phyloP scores from a whole-genome alignment of 495 filamentous ascomycete species.

The Neurospora sp. region DNA sequence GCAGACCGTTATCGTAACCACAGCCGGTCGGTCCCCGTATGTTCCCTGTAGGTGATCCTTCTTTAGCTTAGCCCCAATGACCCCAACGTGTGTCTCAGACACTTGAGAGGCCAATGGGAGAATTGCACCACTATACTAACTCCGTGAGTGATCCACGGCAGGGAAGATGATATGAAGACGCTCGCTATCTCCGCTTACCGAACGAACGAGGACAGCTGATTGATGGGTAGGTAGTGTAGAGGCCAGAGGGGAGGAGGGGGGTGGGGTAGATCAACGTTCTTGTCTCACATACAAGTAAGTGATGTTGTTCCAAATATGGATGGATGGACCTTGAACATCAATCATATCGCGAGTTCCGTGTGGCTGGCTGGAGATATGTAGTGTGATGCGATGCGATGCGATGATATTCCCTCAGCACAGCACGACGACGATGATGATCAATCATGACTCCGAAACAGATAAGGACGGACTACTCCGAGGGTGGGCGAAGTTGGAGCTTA shows the following conservation, averaged over 20 bases:
- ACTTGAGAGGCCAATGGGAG: background rate
- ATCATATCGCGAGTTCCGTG: background rate
- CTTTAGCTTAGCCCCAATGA: background rate
- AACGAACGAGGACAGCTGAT: background rate
- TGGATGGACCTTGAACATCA: background rate
- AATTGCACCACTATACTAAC: background rate
- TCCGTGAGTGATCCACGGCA: background rate
- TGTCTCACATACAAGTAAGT: background rate
- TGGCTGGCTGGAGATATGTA: background rate
- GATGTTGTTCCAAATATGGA: background rate
- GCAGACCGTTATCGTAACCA: background rate
- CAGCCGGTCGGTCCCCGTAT: background rate
- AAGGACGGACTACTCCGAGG: background rate
- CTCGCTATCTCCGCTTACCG: background rate
- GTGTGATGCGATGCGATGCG: background rate
- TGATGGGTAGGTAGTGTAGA: background rate
- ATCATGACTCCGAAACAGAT: background rate
- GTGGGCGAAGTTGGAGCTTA: background rate
- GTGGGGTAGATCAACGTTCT: background rate
- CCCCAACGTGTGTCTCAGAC: background rate
- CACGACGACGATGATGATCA: background rate
- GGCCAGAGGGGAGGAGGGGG: no score
- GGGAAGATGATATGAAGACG: background rate
- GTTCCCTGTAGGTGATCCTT: background rate
- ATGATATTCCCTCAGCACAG: background rate